These are phyloP conservation scores for Claviceps sp. DNA, from an alignment of 2,329 filamentous ascomycete genomes.

Conservation along the genomic window DNA sequence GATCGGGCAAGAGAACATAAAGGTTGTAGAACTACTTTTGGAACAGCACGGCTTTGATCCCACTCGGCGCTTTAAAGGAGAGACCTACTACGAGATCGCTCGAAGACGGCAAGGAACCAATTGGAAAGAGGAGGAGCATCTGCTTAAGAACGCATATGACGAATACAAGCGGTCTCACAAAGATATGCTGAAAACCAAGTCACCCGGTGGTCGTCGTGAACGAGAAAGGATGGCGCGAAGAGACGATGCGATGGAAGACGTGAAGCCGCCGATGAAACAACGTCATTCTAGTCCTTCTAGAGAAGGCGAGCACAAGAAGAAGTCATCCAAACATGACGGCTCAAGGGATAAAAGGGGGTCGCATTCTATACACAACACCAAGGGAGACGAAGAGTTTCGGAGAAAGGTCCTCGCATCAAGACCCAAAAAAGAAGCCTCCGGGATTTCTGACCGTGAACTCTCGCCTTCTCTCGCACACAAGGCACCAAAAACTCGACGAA, in stretches of 20 bases:
- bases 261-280: conserved; percentile 27
- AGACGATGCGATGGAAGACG: conserved; percentile 31
- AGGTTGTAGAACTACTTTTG: conserved; percentile 69
- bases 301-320: conserved; percentile 33
- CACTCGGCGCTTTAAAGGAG: conserved; percentile 59
- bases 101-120: conserved; percentile 70
- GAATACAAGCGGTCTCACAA: conserved; percentile 43
- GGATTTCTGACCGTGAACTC: conserved; percentile 38
- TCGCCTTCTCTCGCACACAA: conserved; percentile 36
- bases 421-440: conserved; percentile 40
- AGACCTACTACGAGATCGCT: conserved; percentile 80
- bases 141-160: conserved; percentile 66
- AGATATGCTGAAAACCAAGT: conserved; percentile 33
- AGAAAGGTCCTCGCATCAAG: conserved; percentile 37
- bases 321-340: conserved; percentile 25
- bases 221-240: conserved; percentile 28
- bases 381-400: conserved; percentile 33
- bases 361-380: conserved; percentile 25
- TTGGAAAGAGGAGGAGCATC: conserved; percentile 77
- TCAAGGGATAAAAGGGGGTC: conserved; percentile 37
- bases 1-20: conserved; percentile 77
- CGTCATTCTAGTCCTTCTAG: conserved; percentile 35
- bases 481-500: conserved; percentile 35
- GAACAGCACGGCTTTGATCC: conserved; percentile 72
- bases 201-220: conserved; percentile 30